phyloP scores from a whole-genome alignment of 2,329 filamentous ascomycete genomes.

The Pseudomassariella vexata region DNA sequence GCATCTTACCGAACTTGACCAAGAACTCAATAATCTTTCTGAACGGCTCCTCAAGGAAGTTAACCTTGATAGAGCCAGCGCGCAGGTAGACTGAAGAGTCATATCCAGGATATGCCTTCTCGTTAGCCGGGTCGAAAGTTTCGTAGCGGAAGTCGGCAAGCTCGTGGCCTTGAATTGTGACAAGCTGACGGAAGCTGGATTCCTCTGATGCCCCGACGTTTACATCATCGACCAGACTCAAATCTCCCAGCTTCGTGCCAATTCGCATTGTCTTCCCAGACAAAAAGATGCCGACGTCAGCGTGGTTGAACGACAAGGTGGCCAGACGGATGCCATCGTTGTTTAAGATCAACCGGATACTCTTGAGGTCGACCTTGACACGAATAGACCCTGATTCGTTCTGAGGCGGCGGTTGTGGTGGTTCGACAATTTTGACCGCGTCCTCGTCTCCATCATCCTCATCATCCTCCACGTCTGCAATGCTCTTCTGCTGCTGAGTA shows the following conservation, averaged over 20 bases:
- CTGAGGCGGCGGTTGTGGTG: slow-evolving; percentile 27
- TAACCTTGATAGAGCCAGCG: slow-evolving; percentile 92
- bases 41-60: slow-evolving; percentile 95
- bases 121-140: slow-evolving; percentile 73
- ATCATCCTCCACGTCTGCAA: slow-evolving; percentile 27
- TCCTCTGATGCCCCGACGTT: slow-evolving; percentile 80
- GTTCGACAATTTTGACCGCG: slow-evolving; percentile 31
- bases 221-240: slow-evolving; percentile 87
- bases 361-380: slow-evolving; percentile 89
- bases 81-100: slow-evolving; percentile 87
- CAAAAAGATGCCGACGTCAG: slow-evolving; percentile 85
- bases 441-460: slow-evolving; percentile 29
- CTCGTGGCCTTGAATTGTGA: slow-evolving; percentile 93
- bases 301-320: slow-evolving; percentile 86
- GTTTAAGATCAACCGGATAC: slow-evolving; percentile 89
- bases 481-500: slow-evolving; percentile 24
- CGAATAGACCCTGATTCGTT: slow-evolving; percentile 69
- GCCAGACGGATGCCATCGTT: slow-evolving; percentile 95
- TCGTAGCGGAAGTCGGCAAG: slow-evolving; percentile 97
- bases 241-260: slow-evolving; percentile 77
- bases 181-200: slow-evolving; percentile 76
- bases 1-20: slow-evolving; percentile 99
- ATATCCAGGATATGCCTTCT: slow-evolving; percentile 80
- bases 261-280: slow-evolving; percentile 82
- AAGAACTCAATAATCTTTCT: slow-evolving; percentile 96